These are phyloP conservation scores for Penicillium vulpinum DNA, from an alignment of 2,329 filamentous ascomycete genomes.

Conservation along the genomic window DNA sequence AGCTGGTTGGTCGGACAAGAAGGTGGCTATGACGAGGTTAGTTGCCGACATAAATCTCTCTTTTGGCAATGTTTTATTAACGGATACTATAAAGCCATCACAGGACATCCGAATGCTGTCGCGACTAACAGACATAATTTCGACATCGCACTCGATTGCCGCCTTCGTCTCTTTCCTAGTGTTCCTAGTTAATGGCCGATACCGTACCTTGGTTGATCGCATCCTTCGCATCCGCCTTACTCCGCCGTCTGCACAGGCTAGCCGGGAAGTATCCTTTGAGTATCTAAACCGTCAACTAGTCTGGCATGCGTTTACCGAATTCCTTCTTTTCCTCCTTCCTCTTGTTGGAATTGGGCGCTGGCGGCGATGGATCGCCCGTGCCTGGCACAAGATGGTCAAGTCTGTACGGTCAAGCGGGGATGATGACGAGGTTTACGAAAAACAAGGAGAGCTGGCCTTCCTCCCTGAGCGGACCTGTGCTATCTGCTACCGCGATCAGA, in stretches of 20 bases:
- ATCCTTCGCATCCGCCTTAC: conserved; percentile 80
- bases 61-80: conserved; percentile 14
- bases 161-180: conserved; percentile 84
- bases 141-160: conserved; percentile 75
- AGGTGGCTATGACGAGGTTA: conserved; percentile 66
- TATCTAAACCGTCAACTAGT: conserved; percentile 96
- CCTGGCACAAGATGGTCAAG: conserved; percentile 78
- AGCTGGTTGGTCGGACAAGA: conserved; percentile 76
- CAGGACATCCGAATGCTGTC: conserved; percentile 60
- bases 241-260: conserved; percentile 80
- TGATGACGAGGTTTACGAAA: conserved; percentile 50
- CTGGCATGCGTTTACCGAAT: conserved; percentile 99
- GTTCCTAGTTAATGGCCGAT: conserved; percentile 87
- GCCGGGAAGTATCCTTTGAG: conserved; percentile 91
- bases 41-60: background rate
- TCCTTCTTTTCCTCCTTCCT: conserved; percentile 93
- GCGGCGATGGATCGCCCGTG: conserved; percentile 82
- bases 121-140: conserved; percentile 66
- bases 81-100: conserved; percentile 40
- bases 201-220: conserved; percentile 86
- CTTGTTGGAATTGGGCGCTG: conserved; percentile 93
- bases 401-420: conserved; percentile 55
- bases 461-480: conserved; percentile 92
- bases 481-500: conserved; percentile 95
- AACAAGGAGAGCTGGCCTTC: conserved; percentile 75